Evolutionary conservation across 441 rosid genomes (phyloP).

Genomic region (Adansonia grandidieri): DNA sequence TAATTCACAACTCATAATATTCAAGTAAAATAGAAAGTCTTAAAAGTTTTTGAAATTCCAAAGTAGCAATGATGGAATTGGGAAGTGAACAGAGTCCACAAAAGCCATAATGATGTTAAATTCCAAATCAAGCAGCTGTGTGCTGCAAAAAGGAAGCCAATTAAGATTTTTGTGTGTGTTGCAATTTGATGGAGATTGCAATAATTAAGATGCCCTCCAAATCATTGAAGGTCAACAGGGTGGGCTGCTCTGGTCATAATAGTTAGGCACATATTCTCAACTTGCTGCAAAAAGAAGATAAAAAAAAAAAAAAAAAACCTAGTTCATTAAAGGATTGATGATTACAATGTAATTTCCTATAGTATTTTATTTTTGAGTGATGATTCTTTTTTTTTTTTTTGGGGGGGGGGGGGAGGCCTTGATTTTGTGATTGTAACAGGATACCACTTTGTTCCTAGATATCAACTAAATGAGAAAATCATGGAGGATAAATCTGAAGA

Average conservation of each 20-base stretch:
- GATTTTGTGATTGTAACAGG: slow-evolving; percentile 41
- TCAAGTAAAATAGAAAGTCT: too few relatives aligned
- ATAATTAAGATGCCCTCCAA: background rate
- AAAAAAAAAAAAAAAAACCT: background rate
- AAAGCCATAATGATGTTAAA: background rate
- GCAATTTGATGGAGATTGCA: background rate
- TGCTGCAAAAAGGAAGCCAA: background rate
- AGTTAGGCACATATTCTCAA: slow-evolving; percentile 37
- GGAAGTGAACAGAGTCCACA: slow-evolving; percentile 7
- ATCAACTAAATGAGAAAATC: slow-evolving; percentile 57
- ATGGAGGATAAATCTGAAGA: slow-evolving; percentile 58
- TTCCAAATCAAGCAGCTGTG: background rate
- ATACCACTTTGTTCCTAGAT: slow-evolving; percentile 48
- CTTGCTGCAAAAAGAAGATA: background rate
- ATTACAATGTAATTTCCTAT: background rate
- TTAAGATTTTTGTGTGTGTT: background rate
- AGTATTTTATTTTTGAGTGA: background rate
- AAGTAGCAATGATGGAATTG: background rate
- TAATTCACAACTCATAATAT: too few relatives aligned
- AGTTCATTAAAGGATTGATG: background rate
- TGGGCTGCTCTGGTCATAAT: slow-evolving; percentile 15
- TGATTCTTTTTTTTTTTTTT: background rate
- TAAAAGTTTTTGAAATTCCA: too few relatives aligned
- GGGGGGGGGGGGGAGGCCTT: too few relatives aligned
- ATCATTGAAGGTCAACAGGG: slow-evolving; percentile 29